Evolutionary conservation across 768 basidiomycete genomes (phyloP).

Genomic region (Serendipita vermifera): DNA sequence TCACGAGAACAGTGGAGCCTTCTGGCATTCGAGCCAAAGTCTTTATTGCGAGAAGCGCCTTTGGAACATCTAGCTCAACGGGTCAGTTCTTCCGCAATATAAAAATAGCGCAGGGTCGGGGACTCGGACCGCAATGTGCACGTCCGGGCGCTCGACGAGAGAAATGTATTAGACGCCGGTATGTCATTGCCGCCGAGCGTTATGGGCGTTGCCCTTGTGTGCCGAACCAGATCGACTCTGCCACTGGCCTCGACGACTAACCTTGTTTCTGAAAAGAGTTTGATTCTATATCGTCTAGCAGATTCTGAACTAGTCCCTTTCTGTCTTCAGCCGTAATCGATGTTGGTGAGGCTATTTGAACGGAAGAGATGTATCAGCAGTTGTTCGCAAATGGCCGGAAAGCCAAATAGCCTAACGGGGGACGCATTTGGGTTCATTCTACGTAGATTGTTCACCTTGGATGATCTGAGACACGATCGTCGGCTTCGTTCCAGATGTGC

Average conservation of each 20-base stretch:
- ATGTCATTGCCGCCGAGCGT: too few species aligned
- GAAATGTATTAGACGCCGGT: too few species aligned
- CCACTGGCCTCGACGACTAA: slow-evolving; percentile 34
- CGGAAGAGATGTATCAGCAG: neutral
- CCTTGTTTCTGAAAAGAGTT: slow-evolving; percentile 21
- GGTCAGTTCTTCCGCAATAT: neutral
- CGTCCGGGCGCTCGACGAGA: too few species aligned
- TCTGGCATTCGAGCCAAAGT: slow-evolving; percentile 56
- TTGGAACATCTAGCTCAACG: slow-evolving; percentile 43
- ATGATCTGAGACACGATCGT: neutral
- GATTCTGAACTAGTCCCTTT: slow-evolving; percentile 39
- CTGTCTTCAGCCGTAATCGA: slow-evolving; percentile 37
- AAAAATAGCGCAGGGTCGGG: neutral
- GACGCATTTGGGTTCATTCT: too few species aligned
- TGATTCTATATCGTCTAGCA: slow-evolving; percentile 47
- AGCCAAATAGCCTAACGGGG: too few species aligned
- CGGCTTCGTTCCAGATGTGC: neutral
- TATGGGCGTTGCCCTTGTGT: neutral
- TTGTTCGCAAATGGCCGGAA: neutral
- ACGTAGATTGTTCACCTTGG: neutral
- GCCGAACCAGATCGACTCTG: slow-evolving; percentile 38
- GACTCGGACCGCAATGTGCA: too few species aligned
- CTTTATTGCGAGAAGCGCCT: slow-evolving; percentile 60
- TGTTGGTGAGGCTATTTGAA: slow-evolving; percentile 33
- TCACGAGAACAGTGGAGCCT: slow-evolving; percentile 50